Evolutionary conservation across 129 eudicot genomes (phyloP), one percentile per base, ranked within the genome.

Genomic region (Oenanthe sinensis): DNA sequence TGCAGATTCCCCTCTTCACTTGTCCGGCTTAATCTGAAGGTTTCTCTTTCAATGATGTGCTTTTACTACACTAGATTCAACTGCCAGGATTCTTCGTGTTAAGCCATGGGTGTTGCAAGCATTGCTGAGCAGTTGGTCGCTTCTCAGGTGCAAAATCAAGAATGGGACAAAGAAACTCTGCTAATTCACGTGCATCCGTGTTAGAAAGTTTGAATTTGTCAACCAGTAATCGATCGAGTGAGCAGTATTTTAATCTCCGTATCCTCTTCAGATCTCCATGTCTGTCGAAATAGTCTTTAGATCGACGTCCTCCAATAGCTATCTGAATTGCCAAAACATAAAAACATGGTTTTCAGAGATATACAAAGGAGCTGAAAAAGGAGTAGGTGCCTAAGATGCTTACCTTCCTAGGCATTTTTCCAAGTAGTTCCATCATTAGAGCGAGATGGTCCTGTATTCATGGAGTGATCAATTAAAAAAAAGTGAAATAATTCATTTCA

Each of bases 371-470:
- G 50, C 42, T 33, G 50, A 19, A 46, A 44, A 46, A 74, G 60
- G 58, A 74, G 42, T 24, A 5, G 39, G 12, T 20, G 77, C 2
- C 77, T 30, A 73, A 48, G 71, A 14, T 81, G 77, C 84, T 82
- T 78, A 92, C 99, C 97, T 96, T 96, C 81, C 84, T 75, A 65
- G 99, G 99, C 81, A 96, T 96, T 89, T 90, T 92, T 72, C 99
- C 99, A 45, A 96, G 90, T 81, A 90, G 86, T 78, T 96, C 99
- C 99, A 90, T 90, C 99, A 96, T 96, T 81, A 89, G 79, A 79
- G 99, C 99, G 85, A 96, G 99, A 84, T 96, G 99, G 84, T 96
- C 99, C 99, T 96, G 90, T 86, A 86, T 75, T 73, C 75, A 79
- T 78, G 52, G 79, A 75, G 67, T 39, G 17, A 54, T 45, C 10